Evolutionary conservation across 208 protist species (phyloP).

Genomic region (Trypanosoma rangeli): DNA sequence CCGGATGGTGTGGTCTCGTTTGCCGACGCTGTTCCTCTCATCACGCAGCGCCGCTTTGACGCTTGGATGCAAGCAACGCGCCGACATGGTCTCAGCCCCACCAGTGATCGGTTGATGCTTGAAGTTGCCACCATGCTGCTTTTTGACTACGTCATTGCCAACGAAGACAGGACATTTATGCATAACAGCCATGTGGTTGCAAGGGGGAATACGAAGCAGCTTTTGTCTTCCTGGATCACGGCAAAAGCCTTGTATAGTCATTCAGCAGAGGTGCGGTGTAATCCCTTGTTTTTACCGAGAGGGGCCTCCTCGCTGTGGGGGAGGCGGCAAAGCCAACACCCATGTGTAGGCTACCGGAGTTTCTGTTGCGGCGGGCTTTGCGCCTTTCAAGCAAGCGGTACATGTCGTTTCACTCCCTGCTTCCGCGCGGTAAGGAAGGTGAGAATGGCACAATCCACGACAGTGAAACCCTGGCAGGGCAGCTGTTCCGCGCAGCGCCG

Average conservation of each 20-base stretch:
- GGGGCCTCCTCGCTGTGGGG: neutral
- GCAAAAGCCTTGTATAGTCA: slow-evolving; percentile 11
- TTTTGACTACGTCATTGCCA: slow-evolving; percentile 30
- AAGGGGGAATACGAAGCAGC: neutral
- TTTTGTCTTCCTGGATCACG: slow-evolving; percentile 18
- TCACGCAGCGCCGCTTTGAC: slow-evolving; percentile 5
- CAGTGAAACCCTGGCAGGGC: slow-evolving; percentile 1
- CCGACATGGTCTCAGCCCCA: neutral
- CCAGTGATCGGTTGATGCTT: neutral
- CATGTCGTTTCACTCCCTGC: neutral
- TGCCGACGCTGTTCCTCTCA: neutral
- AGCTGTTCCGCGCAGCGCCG: neutral
- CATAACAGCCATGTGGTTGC: slow-evolving; percentile 18
- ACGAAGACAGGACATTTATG: slow-evolving; percentile 21
- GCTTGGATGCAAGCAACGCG: neutral
- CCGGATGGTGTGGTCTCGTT: slow-evolving; percentile 3
- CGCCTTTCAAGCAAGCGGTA: slow-evolving; percentile 1
- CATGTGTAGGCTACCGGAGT: slow-evolving; percentile 13
- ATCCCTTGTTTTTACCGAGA: neutral
- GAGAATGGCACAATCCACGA: neutral
- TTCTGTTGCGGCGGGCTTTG: slow-evolving; percentile 6
- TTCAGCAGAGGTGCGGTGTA: neutral
- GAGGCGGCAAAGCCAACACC: neutral
- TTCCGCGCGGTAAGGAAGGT: neutral
- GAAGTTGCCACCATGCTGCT: slow-evolving; percentile 11